Base-by-base conservation (phyloP, 2,329 filamentous ascomycete genomes). In the Colletotrichum truncatum region DNA sequence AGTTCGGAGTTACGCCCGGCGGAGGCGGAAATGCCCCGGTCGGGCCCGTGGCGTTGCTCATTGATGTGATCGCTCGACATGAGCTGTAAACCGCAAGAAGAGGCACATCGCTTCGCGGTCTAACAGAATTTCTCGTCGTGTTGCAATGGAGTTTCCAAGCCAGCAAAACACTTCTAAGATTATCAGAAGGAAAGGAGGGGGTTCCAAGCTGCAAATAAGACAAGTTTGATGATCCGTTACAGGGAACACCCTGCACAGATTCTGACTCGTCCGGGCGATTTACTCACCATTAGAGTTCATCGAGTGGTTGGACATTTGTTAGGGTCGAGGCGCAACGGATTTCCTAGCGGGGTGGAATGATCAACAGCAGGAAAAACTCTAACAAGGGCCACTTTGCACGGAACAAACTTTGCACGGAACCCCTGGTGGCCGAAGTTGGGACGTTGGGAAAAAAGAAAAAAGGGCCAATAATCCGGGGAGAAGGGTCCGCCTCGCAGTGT, bases 1-100 rank as follows among this genome's bases (percentile, higher is more conserved):
- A 69, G 64, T 71, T 56, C 12, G 69, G 68, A 5, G 49, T 67
- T 16, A 69, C 65, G 36, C 71, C 70, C 32, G 70, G 69, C 28
- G 71, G 71, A 4, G 71, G 69, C 16, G 70, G 69, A 8, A 68
- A 53, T 6, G 66, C 64, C 26, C 69, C 70, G 2, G 54, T 28
- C 55, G 54, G 61, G 36, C 34, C 26, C 23, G 62, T 55, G 28
- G 41, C 34, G 43, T 65, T 48, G 58, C 49, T 65, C 62, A 65
- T 65, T 55, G 49, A 16, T 36, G 55, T 49, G 34, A 28, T 51
- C 34, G 62, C 57, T 51, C 57, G 26, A 25, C 23, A 18, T 26
- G 49, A 65, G 62, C 57, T 36, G 16, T 51, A 23, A 51, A 36
- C 57, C 57, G 21, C 41, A 34, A 26, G 26, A 5, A 25, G 48